Base-by-base conservation (phyloP, 805 yeast genomes). In the Ogataea zsoltii region DNA sequence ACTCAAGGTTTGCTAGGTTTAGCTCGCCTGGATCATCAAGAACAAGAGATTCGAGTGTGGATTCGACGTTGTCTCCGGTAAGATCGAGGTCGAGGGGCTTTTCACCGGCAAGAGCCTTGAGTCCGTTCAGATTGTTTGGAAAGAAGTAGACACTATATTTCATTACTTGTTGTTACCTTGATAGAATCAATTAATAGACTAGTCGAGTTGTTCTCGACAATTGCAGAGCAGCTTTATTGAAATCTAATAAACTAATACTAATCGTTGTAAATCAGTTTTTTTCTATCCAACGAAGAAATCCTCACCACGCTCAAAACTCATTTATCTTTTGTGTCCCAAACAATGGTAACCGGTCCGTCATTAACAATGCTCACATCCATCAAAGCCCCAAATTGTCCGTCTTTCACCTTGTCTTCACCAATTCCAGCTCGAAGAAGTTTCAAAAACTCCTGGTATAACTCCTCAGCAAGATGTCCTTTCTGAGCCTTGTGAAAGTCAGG, bases 401-500 rank as follows among this genome's bases (percentile, higher is more conserved):
- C 97, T 51, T 83, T 76, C 3, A 90, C 96, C 38, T 78, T 79
- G 0, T 74, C 81, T 1, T 71, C 75, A 0, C 87, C 87, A 46
- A 88, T 49, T n/a, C 76, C 77, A 1, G 54, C 58, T 48, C 71
- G 65, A 46, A 88, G 65, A 17, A 69, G 60, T 2, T 44, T 39
- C 44, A 87, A 63, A 48, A 88, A 84, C 38, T 63, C 58, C 9
- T 80, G 73, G 48, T 82, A 84, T 41, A 80, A 62, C 32, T 61
- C 72, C 7, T 61, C 54, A 3, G 86, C 85, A 6, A 61, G 60
- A 42, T 66, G 74, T 15, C 97, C 96, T 65, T 85, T 88, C 46
- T 91, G 96, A 0, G 98, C 98, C 48, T 72, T 71, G 61, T 92
- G 98, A 65, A 94, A 89, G 61, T 94, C 97, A 0, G 99, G 98